Base-by-base conservation (phyloP, 2,329 filamentous ascomycete species). In the Hymenoscyphus salicellus region DNA sequence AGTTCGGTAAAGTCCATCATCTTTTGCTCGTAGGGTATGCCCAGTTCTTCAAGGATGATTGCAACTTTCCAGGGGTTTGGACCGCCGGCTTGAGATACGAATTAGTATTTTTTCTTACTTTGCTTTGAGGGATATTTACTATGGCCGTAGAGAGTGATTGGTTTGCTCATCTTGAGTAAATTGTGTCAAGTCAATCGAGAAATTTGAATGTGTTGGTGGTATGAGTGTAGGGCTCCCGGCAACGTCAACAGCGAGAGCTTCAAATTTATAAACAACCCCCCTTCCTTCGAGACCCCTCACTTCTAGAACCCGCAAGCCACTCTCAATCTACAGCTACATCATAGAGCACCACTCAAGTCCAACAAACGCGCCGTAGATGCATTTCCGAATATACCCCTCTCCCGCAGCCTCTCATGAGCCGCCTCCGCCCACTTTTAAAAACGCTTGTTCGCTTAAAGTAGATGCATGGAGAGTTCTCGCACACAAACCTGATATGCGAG, bases 21-120 rank as follows among this genome's bases (percentile, higher is more conserved):
- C 38, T 77, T 70, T 59, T 73, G 71, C 49, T 78, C 74, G 70
- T 79, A 78, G 4, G 77, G 74, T 17, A 82, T 32, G 3, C 64
- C 62, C 46, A 82, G 78, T 67, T 81, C 79, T 58, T 79, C 75
- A 58, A 79, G 72, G 52, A 82, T 62, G 62, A 82, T 77, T 61
- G 74, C 73, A 14, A 82, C 76, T 70, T 82, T 81, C 62, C 62
- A 66, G 20, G 65, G 62, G 32, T 65, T 68, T n/a, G 65, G 63
- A n/a, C 66, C 62, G n/a, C 57, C 20, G 57, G 32, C 57, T 57
- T 23, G 46, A 16, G 46, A 10, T 4, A 4, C 20, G 10, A 14
- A 20, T 52, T 16, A 52, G 46, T 5, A 23, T 11, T 10, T 10
- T 46, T 26, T 52, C 16, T 3, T 28, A 5, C 46, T 26, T 26